These are phyloP conservation scores for Petunia axillaris DNA, from an alignment of 257 asterid genomes.

Conservation along the genomic window DNA sequence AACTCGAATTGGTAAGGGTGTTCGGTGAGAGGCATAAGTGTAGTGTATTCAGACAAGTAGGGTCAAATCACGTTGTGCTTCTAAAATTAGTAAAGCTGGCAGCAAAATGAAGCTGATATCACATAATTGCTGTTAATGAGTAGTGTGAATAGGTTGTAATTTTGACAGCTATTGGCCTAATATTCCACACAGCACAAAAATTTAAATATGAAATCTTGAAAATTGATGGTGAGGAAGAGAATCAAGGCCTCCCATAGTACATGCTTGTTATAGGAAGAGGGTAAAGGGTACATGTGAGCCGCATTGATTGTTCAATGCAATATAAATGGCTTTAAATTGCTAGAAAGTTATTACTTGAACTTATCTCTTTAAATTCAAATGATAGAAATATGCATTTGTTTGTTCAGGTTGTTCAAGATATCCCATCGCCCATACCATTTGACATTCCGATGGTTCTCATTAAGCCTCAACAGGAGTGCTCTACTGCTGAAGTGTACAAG, in stretches of 20 bases:
- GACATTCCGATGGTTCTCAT: constrained; percentile 90
- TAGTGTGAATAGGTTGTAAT: constrained; percentile 5
- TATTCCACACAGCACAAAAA: neutral
- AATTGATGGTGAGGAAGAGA: neutral
- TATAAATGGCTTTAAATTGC: neutral
- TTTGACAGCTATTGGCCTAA: neutral
- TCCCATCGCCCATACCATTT: constrained; percentile 58
- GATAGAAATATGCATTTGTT: neutral
- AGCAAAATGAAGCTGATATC: neutral
- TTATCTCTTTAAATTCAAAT: constrained; percentile 2
- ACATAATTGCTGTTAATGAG: neutral
- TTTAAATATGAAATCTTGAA: neutral
- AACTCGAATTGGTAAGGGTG: neutral
- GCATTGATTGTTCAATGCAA: neutral
- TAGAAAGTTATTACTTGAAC: neutral
- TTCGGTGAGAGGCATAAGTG: neutral
- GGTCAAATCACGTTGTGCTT: constrained; percentile 2
- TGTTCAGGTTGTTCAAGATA: constrained; percentile 78
- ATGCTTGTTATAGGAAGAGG: too few species aligned
- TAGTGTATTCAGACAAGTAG: neutral
- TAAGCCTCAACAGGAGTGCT: constrained; percentile 90
- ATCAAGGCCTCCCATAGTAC: neutral
- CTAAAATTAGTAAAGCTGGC: neutral
- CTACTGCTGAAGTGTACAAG: constrained; percentile 99
- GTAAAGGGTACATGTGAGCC: neutral